Evolutionary conservation across 2,329 filamentous ascomycete genomes (phyloP).

Genomic region (Raffaelea deltoideospora): DNA sequence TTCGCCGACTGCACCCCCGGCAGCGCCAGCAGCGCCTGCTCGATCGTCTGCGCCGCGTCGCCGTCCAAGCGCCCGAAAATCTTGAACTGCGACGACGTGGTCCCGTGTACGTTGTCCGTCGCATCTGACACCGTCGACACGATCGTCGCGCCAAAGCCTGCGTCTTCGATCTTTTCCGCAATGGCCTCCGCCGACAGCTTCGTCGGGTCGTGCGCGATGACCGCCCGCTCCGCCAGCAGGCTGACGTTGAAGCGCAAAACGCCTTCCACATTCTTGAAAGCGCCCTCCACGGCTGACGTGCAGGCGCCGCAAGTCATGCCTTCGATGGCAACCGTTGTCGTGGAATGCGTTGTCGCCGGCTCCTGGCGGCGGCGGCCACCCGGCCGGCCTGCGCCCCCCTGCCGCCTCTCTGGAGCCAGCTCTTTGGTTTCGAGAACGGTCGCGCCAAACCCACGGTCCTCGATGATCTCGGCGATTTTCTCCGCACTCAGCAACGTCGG

Average conservation of each 20-base stretch:
- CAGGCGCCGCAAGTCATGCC: slow-evolving; percentile 98
- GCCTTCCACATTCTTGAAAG: slow-evolving; percentile 63
- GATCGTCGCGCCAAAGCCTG: slow-evolving; percentile 76
- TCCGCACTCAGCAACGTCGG: slow-evolving; percentile 33
- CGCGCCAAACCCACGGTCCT: slow-evolving; percentile 67
- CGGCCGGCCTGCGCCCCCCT: slow-evolving; percentile 12
- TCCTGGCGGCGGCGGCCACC: slow-evolving; percentile 33
- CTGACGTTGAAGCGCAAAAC: slow-evolving; percentile 88
- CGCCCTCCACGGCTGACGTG: slow-evolving; percentile 77
- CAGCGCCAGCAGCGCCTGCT: slow-evolving; percentile 47
- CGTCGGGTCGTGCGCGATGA: slow-evolving; percentile 66
- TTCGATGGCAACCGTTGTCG: slow-evolving; percentile 76
- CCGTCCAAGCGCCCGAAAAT: slow-evolving; percentile 66
- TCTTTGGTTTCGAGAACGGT: slow-evolving; percentile 57
- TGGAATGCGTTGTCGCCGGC: slow-evolving; percentile 31
- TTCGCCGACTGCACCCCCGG: slow-evolving; percentile 61
- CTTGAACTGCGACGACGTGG: slow-evolving; percentile 60
- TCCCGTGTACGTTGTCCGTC: slow-evolving; percentile 35
- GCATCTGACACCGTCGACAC: slow-evolving; percentile 56
- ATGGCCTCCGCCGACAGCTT: slow-evolving; percentile 62
- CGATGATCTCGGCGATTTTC: slow-evolving; percentile 43
- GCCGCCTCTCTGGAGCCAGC: slow-evolving; percentile 19
- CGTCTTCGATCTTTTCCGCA: slow-evolving; percentile 69
- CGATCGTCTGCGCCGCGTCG: slow-evolving; percentile 55
- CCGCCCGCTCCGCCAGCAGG: slow-evolving; percentile 78